A percentile compares a stretch with the other conserved stretches of the same genome.
phyloP scores from a whole-genome alignment of 2,329 filamentous ascomycete genomes.

The Huntiella bhutanensis region DNA sequence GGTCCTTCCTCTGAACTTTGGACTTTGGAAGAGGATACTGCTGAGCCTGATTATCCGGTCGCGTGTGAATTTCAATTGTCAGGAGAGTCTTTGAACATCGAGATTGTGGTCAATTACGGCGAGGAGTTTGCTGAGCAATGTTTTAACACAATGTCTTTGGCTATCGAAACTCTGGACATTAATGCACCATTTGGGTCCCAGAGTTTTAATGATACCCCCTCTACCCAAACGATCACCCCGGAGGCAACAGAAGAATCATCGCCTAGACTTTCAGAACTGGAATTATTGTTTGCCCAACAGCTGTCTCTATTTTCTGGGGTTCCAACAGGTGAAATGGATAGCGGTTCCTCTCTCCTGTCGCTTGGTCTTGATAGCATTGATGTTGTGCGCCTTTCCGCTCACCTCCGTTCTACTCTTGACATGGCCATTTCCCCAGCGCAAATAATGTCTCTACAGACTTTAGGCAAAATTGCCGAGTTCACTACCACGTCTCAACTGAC shows the following conservation, averaged over 20 bases:
- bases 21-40: slow-evolving; percentile 28
- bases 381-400: slow-evolving; percentile 62
- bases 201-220: no score
- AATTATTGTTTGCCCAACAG: neutral
- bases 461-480: slow-evolving; percentile 20
- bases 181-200: no score
- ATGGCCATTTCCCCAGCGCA: slow-evolving; percentile 49
- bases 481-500: neutral
- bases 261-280: no score
- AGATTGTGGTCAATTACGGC: neutral
- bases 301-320: slow-evolving; percentile 32
- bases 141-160: no score
- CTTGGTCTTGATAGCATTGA: slow-evolving; percentile 87
- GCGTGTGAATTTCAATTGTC: slow-evolving; percentile 45
- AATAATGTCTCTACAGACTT: slow-evolving; percentile 57
- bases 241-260: no score
- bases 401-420: slow-evolving; percentile 35
- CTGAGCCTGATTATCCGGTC: slow-evolving; percentile 50
- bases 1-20: slow-evolving; percentile 27
- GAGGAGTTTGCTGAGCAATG: no score
- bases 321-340: slow-evolving; percentile 29
- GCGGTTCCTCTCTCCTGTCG: slow-evolving; percentile 51
- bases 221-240: no score
- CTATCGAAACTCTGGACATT: no score
- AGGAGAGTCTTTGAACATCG: neutral